phyloP scores from a whole-genome alignment of 768 basidiomycete genomes.

The Xerocomellus dryophilus region DNA sequence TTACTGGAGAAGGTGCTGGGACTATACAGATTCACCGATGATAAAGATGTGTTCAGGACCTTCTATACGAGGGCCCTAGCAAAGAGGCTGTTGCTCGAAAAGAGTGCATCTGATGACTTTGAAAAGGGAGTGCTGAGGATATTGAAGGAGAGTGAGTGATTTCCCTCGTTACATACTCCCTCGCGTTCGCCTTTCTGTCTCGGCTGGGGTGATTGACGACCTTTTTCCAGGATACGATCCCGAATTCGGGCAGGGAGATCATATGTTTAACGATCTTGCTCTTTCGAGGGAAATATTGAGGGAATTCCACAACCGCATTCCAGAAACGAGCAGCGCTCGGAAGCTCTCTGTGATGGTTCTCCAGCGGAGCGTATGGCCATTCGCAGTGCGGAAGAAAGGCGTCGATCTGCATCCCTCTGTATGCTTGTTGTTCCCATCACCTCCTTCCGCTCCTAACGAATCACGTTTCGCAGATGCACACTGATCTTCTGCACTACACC shows the following conservation, averaged over 20 bases:
- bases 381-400: constrained; percentile 48
- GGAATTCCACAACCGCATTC: constrained; percentile 55
- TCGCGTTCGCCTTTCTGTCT: background rate
- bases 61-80: constrained; percentile 88
- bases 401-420: constrained; percentile 56
- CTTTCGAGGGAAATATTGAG: constrained; percentile 71
- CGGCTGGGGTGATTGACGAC: constrained; percentile 15
- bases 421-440: constrained; percentile 17
- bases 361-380: constrained; percentile 90
- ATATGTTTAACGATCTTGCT: constrained; percentile 91
- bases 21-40: constrained; percentile 83
- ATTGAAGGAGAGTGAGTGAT: constrained; percentile 70
- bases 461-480: constrained; percentile 58
- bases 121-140: constrained; percentile 83
- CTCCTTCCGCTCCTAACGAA: constrained; percentile 8
- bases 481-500: constrained; percentile 58
- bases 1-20: constrained; percentile 64
- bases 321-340: constrained; percentile 37
- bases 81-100: constrained; percentile 81
- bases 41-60: constrained; percentile 91
- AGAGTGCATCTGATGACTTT: constrained; percentile 83
- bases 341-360: constrained; percentile 76
- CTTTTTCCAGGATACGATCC: constrained; percentile 77
- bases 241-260: constrained; percentile 89
- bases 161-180: too few relatives aligned